Conservation (phyloP, 2,329 filamentous ascomycete genomes). For the Ophiosphaerella herpotricha region DNA sequence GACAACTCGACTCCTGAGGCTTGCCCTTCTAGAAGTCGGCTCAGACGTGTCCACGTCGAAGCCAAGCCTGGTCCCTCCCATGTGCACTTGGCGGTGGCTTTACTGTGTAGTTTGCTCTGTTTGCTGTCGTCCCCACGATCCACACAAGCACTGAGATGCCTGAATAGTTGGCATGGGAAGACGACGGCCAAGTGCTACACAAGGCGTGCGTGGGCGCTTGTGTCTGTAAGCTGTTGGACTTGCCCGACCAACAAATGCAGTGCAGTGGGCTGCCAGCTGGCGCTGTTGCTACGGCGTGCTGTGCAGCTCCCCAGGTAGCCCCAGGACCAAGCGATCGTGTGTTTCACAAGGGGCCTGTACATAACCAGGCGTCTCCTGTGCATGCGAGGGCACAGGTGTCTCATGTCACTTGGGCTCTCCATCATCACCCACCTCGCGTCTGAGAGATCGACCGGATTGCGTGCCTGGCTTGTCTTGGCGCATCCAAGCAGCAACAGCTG, state of each 20-base stretch:
- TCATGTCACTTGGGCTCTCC: slow-evolving; percentile 5
- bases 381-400: slow-evolving; percentile 35
- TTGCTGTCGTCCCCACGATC: too few relatives aligned
- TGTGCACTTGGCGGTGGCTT: too few relatives aligned
- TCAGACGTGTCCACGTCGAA: slow-evolving; percentile 7
- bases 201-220: too few relatives aligned
- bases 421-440: slow-evolving; percentile 12
- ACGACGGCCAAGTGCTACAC: too few relatives aligned
- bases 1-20: slow-evolving; percentile 23
- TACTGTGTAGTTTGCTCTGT: too few relatives aligned
- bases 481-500: slow-evolving; percentile 4
- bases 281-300: too few relatives aligned
- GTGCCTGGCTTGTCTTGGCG: slow-evolving; percentile 25
- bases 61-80: slow-evolving; percentile 9
- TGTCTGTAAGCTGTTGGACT: too few relatives aligned
- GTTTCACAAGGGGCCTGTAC: slow-evolving; percentile 19
- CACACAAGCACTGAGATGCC: too few relatives aligned
- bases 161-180: too few relatives aligned
- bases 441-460: slow-evolving; percentile 23
- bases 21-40: slow-evolving; percentile 14
- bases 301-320: not conserved
- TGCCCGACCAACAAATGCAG: too few relatives aligned
- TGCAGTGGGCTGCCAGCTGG: too few relatives aligned
- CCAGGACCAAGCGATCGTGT: not conserved
- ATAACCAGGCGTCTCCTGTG: slow-evolving; percentile 31